Evolutionary conservation across 148 eudicot species (phyloP).

Genomic region (Vaccinium corymbosum): DNA sequence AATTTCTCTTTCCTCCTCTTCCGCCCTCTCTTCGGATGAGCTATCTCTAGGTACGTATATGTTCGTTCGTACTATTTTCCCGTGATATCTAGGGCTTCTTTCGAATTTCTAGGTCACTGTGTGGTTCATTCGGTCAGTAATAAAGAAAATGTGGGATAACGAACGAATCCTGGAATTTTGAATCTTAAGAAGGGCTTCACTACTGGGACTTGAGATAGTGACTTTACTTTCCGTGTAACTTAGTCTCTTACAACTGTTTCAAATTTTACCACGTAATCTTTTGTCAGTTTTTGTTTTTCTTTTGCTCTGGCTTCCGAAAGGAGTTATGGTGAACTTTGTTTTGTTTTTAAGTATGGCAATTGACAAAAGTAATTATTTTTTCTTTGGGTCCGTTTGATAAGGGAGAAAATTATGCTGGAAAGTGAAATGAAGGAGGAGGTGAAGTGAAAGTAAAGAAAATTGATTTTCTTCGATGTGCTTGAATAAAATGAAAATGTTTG

Average conservation of each 20-base stretch:
- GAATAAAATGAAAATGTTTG: too few species aligned
- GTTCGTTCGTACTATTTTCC: neutral
- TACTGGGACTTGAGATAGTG: neutral
- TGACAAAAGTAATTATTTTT: neutral
- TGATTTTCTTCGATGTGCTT: too few species aligned
- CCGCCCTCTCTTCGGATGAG: conserved; percentile 13
- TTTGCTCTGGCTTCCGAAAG: neutral
- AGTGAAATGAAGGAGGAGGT: too few species aligned
- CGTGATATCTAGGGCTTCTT: conserved; percentile 25
- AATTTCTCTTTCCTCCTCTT: neutral
- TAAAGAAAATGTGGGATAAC: neutral
- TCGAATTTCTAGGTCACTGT: neutral
- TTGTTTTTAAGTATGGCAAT: neutral
- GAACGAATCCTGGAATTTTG: neutral
- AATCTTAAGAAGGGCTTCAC: neutral
- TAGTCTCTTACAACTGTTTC: neutral
- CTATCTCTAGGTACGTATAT: conserved; percentile 37
- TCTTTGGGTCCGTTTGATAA: too few species aligned
- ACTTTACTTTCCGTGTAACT: too few species aligned
- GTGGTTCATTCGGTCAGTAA: neutral
- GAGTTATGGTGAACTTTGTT: neutral
- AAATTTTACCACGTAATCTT: neutral
- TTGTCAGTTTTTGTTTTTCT: neutral
- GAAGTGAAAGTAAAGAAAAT: too few species aligned
- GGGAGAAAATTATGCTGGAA: too few species aligned